Evolutionary conservation across 345 rosid species (phyloP), one percentile per base, ranked within the genome.

Genomic region (Rubroshorea leprosula): DNA sequence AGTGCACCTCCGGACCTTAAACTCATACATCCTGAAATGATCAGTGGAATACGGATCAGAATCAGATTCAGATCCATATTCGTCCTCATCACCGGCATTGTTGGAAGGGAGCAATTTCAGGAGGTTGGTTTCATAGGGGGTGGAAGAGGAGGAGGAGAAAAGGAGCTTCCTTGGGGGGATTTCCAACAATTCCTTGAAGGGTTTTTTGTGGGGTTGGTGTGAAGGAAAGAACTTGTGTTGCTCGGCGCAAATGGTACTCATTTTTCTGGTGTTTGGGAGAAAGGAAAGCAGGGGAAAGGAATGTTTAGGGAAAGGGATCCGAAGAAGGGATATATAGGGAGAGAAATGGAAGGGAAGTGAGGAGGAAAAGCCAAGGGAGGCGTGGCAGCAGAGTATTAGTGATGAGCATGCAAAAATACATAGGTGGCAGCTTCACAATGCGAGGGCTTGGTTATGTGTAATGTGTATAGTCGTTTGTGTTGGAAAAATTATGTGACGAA

Each of bases 21-120:
- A 92, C 65, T 92, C 98, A 17, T 83, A 88, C 84, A 92, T 92
- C 12, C 96, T 80, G 59, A 89, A 92, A 51, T 92, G 87, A 54
- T 92, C 95, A 5, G 87, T 76, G 26, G 84, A 77, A 70, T 86
- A 89, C 1, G 90, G 86, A 61, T 85, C 80, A 0, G 71, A 57
- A 13, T 72, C 62, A 63, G 76, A 82, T 5, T 71, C 52, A 23
- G 76, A 79, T 21, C 62, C 65, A 11, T 25, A 64, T 17, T 49
- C 24, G 9, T 69, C 65, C 5, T 41, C 48, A 35, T 35, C 41
- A 35, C 6, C 1, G 41, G 15, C 5, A 27, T 72, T 73, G 66
- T 74, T 69, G 65, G 38, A 73, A 17, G 82, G 78, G 21, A 82
- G 69, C 69, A 64, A 77, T 41, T 69, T 72, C 14, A 35, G 71